A percentile compares a stretch with the other conserved stretches of the same genome.
Conservation (phyloP, 2,329 filamentous ascomycete species). For the Aspergillus intermedius region DNA sequence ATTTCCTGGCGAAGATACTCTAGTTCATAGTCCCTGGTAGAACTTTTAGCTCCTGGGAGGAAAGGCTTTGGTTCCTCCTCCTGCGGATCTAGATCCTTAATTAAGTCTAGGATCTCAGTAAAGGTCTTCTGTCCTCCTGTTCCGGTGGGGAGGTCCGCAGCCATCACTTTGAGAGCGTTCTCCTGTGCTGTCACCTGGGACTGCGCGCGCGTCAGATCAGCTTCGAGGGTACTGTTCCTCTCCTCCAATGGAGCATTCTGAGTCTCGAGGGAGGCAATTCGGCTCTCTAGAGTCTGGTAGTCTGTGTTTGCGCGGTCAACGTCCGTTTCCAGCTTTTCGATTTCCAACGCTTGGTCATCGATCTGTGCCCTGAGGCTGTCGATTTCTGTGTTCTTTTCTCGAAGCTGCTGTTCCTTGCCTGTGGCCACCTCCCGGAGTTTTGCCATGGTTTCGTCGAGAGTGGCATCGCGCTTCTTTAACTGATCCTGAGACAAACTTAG, state of each 20-base stretch:
- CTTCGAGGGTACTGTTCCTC: conserved; percentile 31
- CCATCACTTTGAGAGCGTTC: conserved; percentile 32
- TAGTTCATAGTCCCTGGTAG: conserved; percentile 11
- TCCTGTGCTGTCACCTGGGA: conserved; percentile 32
- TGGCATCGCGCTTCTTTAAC: conserved; percentile 27
- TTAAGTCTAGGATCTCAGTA: conserved; percentile 33
- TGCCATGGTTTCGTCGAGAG: conserved; percentile 26
- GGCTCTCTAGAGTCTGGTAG: conserved; percentile 28
- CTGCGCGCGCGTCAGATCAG: conserved; percentile 28
- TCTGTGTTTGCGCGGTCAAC: conserved; percentile 27
- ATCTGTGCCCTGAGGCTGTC: conserved; percentile 30
- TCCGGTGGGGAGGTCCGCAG: conserved; percentile 29
- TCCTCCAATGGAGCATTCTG: conserved; percentile 32
- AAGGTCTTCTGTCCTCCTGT: conserved; percentile 27
- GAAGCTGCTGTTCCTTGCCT: conserved; percentile 28
- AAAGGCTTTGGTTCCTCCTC: conserved; percentile 8
- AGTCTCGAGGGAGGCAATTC: conserved; percentile 27
- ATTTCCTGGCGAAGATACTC: conserved; percentile 23
- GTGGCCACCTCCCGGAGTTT: conserved; percentile 28
- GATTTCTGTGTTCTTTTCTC: conserved; percentile 31
- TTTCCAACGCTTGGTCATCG: conserved; percentile 28
- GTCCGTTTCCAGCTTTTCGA: conserved; percentile 29
- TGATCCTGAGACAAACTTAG: conserved; percentile 27
- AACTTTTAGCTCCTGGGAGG: conserved; percentile 13
- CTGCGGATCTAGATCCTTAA: conserved; percentile 27